Base-by-base conservation (phyloP, 1,284 basidiomycete species). In the Gastroboletus turbinatus region DNA sequence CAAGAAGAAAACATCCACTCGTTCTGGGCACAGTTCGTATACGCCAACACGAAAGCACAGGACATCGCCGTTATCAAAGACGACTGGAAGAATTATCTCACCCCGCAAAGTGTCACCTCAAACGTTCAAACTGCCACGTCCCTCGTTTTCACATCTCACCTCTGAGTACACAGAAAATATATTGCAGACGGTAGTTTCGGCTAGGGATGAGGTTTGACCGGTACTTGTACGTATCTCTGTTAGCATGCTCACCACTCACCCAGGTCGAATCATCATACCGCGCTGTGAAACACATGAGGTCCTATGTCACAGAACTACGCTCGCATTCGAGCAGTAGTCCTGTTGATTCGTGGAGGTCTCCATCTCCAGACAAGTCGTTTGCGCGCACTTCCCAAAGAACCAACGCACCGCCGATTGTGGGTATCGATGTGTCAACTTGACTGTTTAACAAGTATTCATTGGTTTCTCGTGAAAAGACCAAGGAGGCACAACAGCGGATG, bases 1-100 rank as follows among this genome's bases (percentile, higher is more conserved):
- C 67, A 90, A 87, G 76, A 91, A 92, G 76, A 91, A 90, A 71
- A 75, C 79, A 4, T 87, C 86, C 5, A 75, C 70, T 38, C 79
- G 81, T 40, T 75, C 72, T 43, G 65, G 70, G 11, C 67, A 70
- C 6, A 69, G 71, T 54, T 60, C 82, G 16, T 75, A 80, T 40
- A 73, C 77, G 13, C 72, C 79, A 16, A 68, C 73, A 14, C 74
- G 79, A 50, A 81, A 75, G 63, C 72, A 76, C 58, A 75, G 78
- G 43, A 76, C 72, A 57, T 83, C 84, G 5, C 81, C 83, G 4
- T 68, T 83, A 44, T 76, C 75, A 40, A 78, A 77, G 60, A 67
- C 71, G 19, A 62, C 75, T 38, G 73, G 74, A 50, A 76, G 78
- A 52, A 65, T 81, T 14, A 67, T 76, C 40, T 82, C 84, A 23